phyloP scores from a whole-genome alignment of 2,329 filamentous ascomycete genomes.

The Paecilomyces dactylethromorphus region DNA sequence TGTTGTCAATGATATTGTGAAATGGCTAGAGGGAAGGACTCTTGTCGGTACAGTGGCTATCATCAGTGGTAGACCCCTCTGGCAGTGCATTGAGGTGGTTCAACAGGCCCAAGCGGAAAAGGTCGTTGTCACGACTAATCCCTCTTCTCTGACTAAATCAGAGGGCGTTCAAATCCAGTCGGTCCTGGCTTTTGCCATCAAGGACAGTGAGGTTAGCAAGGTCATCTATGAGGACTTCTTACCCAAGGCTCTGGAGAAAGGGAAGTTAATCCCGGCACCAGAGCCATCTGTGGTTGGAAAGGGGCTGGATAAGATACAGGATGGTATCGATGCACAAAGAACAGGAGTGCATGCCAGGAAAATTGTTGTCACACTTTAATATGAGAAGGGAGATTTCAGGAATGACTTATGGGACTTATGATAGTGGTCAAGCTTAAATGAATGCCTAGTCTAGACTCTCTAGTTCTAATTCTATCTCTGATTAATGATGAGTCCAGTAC shows the following conservation, averaged over 20 bases:
- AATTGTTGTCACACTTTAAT: not conserved
- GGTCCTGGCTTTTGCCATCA: slow-evolving; percentile 18
- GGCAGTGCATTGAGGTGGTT: slow-evolving; percentile 4
- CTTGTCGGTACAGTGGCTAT: slow-evolving; percentile 7
- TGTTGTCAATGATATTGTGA: slow-evolving; percentile 8
- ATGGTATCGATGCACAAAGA: not conserved
- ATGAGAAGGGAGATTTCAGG: no score
- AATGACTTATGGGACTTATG: no score
- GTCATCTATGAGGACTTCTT: slow-evolving; percentile 29
- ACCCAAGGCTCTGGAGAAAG: not conserved
- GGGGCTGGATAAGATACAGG: not conserved
- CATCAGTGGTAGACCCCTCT: not conserved
- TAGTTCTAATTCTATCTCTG: no score
- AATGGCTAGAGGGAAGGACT: slow-evolving; percentile 8
- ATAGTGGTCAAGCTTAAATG: no score
- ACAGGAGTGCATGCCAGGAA: not conserved
- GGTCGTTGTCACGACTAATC: slow-evolving; percentile 7
- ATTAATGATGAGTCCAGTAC: no score
- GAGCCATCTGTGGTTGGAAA: not conserved
- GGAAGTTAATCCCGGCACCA: slow-evolving; percentile 6
- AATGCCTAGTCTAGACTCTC: no score
- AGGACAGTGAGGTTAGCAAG: slow-evolving; percentile 18
- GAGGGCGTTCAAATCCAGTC: slow-evolving; percentile 12
- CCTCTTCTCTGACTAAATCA: slow-evolving; percentile 5
- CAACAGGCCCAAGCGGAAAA: slow-evolving; percentile 1